Evolutionary conservation across 257 asterid genomes (phyloP).

Genomic region (Nicotiana knightiana): DNA sequence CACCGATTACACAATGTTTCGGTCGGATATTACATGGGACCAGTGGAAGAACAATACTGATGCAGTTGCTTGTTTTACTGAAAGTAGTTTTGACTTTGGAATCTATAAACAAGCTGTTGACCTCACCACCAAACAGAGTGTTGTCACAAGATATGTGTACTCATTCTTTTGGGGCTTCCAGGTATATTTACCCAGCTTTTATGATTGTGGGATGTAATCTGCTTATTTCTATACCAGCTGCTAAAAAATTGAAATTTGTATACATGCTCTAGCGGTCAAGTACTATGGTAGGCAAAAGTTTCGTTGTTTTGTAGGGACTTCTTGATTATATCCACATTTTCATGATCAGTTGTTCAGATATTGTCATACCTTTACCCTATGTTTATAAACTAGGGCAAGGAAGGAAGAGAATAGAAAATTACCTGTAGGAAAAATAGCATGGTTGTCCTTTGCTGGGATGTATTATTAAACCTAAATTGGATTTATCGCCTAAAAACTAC

Average conservation of each 20-base stretch:
- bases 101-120: conserved; percentile 56
- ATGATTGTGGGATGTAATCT: neutral
- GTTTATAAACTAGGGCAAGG: neutral
- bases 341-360: neutral
- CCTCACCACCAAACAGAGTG: conserved; percentile 39
- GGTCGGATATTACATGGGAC: conserved; percentile 27
- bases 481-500: neutral
- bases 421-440: neutral
- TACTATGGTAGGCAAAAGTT: neutral
- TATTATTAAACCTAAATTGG: neutral
- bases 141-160: conserved; percentile 60
- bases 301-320: neutral
- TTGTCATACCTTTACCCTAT: neutral
- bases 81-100: conserved; percentile 49
- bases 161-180: conserved; percentile 97
- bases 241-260: neutral
- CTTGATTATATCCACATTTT: neutral
- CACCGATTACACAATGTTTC: conserved; percentile 5
- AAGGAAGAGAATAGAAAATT: neutral
- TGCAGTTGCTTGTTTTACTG: conserved; percentile 61
- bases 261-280: neutral
- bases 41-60: conserved; percentile 45
- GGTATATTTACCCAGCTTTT: conserved; percentile 39
- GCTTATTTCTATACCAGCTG: neutral
- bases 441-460: neutral